Conservation (phyloP, 2,329 filamentous ascomycete species). For the Diaporthe aspalathi region DNA sequence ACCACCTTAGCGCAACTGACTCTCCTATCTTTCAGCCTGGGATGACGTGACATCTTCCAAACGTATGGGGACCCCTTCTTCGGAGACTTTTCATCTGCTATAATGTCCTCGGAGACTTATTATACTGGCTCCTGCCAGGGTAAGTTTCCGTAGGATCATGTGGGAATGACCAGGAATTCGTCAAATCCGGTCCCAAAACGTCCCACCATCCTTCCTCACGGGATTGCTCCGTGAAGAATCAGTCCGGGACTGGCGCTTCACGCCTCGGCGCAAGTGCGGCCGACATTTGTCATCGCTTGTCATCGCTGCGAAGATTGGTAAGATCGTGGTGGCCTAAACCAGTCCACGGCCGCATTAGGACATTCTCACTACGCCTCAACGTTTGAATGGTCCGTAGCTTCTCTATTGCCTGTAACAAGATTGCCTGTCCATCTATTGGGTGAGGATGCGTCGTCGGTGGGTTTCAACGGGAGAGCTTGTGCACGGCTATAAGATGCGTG, state of each 20-base stretch:
- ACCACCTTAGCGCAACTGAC: no score
- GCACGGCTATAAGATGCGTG: not conserved
- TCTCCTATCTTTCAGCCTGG: not conserved
- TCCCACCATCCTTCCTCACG: no score
- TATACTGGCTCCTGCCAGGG: not conserved
- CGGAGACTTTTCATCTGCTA: no score
- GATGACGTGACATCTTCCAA: not conserved
- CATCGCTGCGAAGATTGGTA: not conserved
- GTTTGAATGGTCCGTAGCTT: not conserved
- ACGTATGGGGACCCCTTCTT: not conserved
- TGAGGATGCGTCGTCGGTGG: no score
- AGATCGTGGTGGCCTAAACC: not conserved
- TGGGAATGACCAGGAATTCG: not conserved
- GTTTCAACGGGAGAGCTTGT: no score
- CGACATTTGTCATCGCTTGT: slow-evolving; percentile 1
- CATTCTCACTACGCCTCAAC: not conserved
- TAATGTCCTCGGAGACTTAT: not conserved
- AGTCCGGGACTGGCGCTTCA: not conserved
- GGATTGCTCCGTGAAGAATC: not conserved
- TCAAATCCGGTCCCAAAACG: not conserved
- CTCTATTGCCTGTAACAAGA: no score
- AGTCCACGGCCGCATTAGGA: not conserved
- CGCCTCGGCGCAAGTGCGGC: not conserved
- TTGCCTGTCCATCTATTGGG: not conserved
- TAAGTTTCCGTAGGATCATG: not conserved